Conservation (phyloP, 495 filamentous ascomycete species). For the Pseudomonodictys pantanalensis region DNA sequence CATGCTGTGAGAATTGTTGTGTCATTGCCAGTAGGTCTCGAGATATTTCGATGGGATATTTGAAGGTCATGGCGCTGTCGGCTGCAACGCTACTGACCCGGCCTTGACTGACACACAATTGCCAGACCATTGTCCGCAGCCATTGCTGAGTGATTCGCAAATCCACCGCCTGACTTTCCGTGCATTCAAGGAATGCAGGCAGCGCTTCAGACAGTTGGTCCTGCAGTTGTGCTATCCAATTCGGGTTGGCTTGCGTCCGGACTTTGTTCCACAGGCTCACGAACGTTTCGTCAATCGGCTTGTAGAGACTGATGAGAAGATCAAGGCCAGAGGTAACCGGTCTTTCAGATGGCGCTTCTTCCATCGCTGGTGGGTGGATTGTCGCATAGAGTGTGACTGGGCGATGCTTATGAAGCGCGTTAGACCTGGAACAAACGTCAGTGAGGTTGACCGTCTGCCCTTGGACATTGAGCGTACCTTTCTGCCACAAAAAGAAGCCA, state of each 20-base stretch:
- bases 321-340: conserved; percentile 57
- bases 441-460: not conserved
- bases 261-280: conserved; percentile 72
- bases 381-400: conserved; percentile 67
- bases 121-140: conserved; percentile 81
- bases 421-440: conserved; percentile 50
- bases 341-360: conserved; percentile 46
- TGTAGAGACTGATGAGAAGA: conserved; percentile 64
- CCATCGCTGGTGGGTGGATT: conserved; percentile 60
- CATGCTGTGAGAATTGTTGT: conserved; percentile 58
- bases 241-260: conserved; percentile 53
- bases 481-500: conserved; percentile 73
- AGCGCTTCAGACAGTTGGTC: conserved; percentile 64
- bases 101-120: conserved; percentile 57
- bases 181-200: conserved; percentile 59
- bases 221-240: conserved; percentile 60
- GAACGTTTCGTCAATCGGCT: conserved; percentile 69
- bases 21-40: conserved; percentile 65
- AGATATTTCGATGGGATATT: conserved; percentile 68
- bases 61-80: conserved; percentile 62
- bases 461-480: conserved; percentile 46
- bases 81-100: conserved; percentile 49
- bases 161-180: conserved; percentile 68
- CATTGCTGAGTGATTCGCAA: conserved; percentile 73
- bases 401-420: conserved; percentile 73